A percentile compares a stretch with the other conserved stretches of the same genome.
Evolutionary conservation across 1,284 basidiomycete genomes (phyloP).

Genomic region (Puccinia triticina): DNA sequence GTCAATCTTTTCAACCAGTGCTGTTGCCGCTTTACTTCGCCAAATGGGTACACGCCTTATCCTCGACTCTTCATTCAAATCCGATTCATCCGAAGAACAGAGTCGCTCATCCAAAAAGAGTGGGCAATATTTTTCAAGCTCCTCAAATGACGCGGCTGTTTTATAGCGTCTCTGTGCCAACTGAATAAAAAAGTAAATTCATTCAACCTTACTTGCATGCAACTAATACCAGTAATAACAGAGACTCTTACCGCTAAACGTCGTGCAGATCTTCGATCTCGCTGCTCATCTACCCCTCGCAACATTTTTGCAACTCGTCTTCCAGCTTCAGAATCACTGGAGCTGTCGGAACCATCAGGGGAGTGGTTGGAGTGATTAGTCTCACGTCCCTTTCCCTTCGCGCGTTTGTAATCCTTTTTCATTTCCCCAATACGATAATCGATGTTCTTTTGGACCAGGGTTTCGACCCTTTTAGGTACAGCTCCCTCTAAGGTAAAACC

Average conservation of each 20-base stretch:
- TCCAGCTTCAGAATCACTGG: neutral
- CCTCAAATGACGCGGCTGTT: neutral
- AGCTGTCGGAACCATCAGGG: neutral
- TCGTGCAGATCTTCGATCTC: neutral
- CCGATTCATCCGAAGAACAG: slow-evolving; percentile 36
- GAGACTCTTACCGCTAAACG: neutral
- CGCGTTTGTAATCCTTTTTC: neutral
- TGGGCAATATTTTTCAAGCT: neutral
- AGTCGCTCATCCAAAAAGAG: neutral
- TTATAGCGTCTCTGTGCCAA: slow-evolving; percentile 2
- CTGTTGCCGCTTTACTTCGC: slow-evolving; percentile 17
- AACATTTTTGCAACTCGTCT: neutral
- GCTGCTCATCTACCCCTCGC: neutral
- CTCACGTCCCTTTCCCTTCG: neutral
- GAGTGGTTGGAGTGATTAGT: no score
- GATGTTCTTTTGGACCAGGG: neutral
- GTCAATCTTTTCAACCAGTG: slow-evolving; percentile 13
- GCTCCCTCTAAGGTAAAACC: neutral
- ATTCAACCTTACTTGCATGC: neutral
- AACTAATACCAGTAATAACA: neutral
- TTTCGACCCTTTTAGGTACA: neutral
- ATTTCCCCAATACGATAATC: neutral
- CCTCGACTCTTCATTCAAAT: neutral
- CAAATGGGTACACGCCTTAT: slow-evolving; percentile 4
- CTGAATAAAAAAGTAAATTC: neutral